Evolutionary conservation across 352 stramenopile species (phyloP).

Genomic region (Phytophthora kernoviae): DNA sequence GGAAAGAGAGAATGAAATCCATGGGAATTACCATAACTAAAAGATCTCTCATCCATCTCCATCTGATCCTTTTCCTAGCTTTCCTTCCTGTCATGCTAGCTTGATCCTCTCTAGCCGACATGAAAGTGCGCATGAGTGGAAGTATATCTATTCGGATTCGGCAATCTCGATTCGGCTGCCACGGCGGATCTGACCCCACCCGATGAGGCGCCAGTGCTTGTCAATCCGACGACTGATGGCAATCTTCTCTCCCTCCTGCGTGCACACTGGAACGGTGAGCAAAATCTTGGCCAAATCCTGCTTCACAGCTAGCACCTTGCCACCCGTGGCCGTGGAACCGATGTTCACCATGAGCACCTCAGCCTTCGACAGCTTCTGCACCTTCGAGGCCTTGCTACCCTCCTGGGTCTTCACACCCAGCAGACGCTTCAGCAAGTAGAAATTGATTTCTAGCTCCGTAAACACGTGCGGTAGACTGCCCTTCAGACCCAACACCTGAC

Average conservation of each 20-base stretch:
- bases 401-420: conserved; percentile 99
- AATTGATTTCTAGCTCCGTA: conserved; percentile 99
- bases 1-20: conserved; percentile 24
- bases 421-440: conserved; percentile 99
- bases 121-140: conserved; percentile 15
- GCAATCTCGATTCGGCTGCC: conserved; percentile 95
- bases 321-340: conserved; percentile 98
- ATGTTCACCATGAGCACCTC: conserved; percentile 99
- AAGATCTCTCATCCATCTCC: conserved; percentile 39
- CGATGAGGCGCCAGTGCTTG: conserved; percentile 99
- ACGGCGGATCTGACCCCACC: conserved; percentile 99
- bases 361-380: conserved; percentile 98
- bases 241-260: conserved; percentile 99
- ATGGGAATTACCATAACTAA: conserved; percentile 44
- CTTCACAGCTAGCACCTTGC: conserved; percentile 95
- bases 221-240: conserved; percentile 99
- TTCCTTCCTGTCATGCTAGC: conserved; percentile 17
- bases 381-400: conserved; percentile 98
- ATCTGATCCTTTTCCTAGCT: conserved; percentile 36
- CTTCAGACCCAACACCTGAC: conserved; percentile 97
- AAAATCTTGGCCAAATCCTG: conserved; percentile 99
- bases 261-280: conserved; percentile 99
- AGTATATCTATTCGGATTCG: conserved; percentile 83
- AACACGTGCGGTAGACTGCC: conserved; percentile 98
- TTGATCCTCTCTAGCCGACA: conserved; percentile 30